Evolutionary conservation across 2,329 filamentous ascomycete species (phyloP).

Genomic region (Venturia oleaginea): DNA sequence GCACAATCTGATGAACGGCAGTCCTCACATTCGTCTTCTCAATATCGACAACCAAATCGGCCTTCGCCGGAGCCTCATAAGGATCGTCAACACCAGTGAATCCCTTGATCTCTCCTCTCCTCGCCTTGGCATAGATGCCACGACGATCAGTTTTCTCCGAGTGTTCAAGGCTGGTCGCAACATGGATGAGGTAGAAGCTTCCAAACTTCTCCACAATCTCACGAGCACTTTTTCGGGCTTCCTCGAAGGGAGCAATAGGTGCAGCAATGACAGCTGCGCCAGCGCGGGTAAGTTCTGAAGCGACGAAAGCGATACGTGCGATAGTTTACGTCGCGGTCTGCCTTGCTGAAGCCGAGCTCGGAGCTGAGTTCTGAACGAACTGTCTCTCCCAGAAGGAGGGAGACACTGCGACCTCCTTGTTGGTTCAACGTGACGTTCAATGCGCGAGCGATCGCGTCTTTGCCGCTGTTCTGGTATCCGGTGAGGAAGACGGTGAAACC

Average conservation of each 20-base stretch:
- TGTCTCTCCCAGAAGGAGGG: conserved; percentile 89
- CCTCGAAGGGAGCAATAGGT: conserved; percentile 88
- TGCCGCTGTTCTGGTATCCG: conserved; percentile 92
- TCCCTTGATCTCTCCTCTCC: conserved; percentile 86
- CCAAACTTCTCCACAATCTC: conserved; percentile 83
- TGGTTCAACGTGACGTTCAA: conserved; percentile 97
- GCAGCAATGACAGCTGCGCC: conserved; percentile 93
- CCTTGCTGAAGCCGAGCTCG: conserved; percentile 87
- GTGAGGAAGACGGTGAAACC: conserved; percentile 98
- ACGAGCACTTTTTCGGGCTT: conserved; percentile 64
- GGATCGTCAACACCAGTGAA: conserved; percentile 98
- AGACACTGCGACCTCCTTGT: conserved; percentile 89
- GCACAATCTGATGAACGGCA: conserved; percentile 92
- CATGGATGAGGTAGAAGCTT: conserved; percentile 90
- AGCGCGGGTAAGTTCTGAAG: conserved; percentile 84
- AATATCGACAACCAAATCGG: conserved; percentile 75
- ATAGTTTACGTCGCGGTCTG: conserved; percentile 95
- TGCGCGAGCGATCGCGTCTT: conserved; percentile 91
- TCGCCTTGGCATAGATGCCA: conserved; percentile 77
- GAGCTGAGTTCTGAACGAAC: conserved; percentile 88
- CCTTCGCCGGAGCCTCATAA: conserved; percentile 75
- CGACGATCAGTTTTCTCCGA: conserved; percentile 92
- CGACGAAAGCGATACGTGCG: conserved; percentile 90
- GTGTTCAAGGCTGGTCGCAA: conserved; percentile 84
- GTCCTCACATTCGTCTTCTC: conserved; percentile 83